A percentile compares a stretch with the other conserved stretches of the same genome.
These are phyloP conservation scores for Plasmodium ovale DNA, from an alignment of 169 alveolate species.

Conservation along the genomic window DNA sequence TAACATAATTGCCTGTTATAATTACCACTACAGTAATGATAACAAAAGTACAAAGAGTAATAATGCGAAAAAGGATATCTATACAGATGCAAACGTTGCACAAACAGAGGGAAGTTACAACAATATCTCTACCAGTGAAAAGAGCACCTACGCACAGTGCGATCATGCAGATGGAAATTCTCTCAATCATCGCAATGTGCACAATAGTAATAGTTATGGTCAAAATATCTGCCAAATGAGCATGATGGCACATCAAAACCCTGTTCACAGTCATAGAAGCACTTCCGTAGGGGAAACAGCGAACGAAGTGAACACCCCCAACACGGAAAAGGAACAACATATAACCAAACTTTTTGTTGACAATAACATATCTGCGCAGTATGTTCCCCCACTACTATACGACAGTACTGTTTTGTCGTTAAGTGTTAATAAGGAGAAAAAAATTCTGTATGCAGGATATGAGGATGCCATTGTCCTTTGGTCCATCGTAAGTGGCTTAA, in stretches of 20 bases:
- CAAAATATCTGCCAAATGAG: no score
- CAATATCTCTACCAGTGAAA: neutral
- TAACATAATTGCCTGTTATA: slow-evolving; percentile 64
- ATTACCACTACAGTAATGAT: slow-evolving; percentile 52
- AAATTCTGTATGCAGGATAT: slow-evolving; percentile 68
- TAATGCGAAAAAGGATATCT: neutral
- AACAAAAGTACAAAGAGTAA: neutral
- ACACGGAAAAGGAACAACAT: neutral
- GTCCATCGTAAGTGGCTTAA: slow-evolving; percentile 58
- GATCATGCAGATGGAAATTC: no score
- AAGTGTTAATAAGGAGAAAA: slow-evolving; percentile 59
- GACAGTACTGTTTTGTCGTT: slow-evolving; percentile 43
- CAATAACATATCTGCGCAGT: slow-evolving; percentile 65
- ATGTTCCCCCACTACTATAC: slow-evolving; percentile 56
- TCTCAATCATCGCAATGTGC: no score
- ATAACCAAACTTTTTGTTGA: slow-evolving; percentile 41
- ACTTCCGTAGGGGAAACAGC: no score
- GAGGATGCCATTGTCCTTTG: slow-evolving; percentile 69
- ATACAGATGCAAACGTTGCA: neutral
- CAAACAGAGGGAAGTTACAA: neutral
- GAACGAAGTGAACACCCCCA: neutral
- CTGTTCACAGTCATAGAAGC: neutral
- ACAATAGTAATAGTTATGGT: no score
- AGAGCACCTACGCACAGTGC: no score
- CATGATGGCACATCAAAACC: neutral